These are phyloP conservation scores for Leccinellum rugosiceps DNA, from an alignment of 768 basidiomycete genomes.

Conservation along the genomic window DNA sequence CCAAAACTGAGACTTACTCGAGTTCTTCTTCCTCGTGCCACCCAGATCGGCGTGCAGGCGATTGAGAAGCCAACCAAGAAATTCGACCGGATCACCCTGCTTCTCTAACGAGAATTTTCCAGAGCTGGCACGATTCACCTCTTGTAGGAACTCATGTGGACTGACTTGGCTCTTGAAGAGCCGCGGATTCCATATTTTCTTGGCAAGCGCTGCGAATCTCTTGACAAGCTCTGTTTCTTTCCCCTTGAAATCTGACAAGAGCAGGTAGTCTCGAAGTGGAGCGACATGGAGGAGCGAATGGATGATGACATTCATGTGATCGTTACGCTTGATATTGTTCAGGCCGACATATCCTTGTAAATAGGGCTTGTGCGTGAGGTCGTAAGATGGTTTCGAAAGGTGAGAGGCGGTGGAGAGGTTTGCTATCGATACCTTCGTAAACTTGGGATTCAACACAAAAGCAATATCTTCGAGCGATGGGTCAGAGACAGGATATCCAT, in stretches of 20 bases:
- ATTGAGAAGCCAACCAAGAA: slow-evolving; percentile 93
- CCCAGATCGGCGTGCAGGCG: slow-evolving; percentile 89
- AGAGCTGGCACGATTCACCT: slow-evolving; percentile 83
- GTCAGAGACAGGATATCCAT: slow-evolving; percentile 95
- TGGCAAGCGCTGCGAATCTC: slow-evolving; percentile 82
- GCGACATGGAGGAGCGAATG: slow-evolving; percentile 90
- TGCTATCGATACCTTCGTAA: slow-evolving; percentile 57
- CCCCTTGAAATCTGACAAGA: slow-evolving; percentile 68
- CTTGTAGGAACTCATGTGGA: slow-evolving; percentile 98
- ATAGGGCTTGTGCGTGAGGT: slow-evolving; percentile 78
- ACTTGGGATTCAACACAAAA: slow-evolving; percentile 85
- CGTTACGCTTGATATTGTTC: slow-evolving; percentile 97
- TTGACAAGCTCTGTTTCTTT: slow-evolving; percentile 86
- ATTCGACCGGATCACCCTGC: slow-evolving; percentile 96
- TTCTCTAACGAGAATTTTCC: slow-evolving; percentile 92
- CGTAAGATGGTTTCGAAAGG: slow-evolving; percentile 76
- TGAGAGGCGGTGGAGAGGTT: slow-evolving; percentile 56
- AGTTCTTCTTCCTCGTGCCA: slow-evolving; percentile 88
- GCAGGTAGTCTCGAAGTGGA: slow-evolving; percentile 83
- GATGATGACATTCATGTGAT: slow-evolving; percentile 96
- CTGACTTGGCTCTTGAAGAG: slow-evolving; percentile 98
- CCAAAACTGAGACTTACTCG: slow-evolving; percentile 56
- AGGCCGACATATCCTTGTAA: slow-evolving; percentile 92
- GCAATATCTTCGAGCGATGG: slow-evolving; percentile 96
- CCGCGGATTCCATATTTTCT: slow-evolving; percentile 94